phyloP scores from a whole-genome alignment of 2,329 filamentous ascomycete species.

The Aspergillus fumigatus region DNA sequence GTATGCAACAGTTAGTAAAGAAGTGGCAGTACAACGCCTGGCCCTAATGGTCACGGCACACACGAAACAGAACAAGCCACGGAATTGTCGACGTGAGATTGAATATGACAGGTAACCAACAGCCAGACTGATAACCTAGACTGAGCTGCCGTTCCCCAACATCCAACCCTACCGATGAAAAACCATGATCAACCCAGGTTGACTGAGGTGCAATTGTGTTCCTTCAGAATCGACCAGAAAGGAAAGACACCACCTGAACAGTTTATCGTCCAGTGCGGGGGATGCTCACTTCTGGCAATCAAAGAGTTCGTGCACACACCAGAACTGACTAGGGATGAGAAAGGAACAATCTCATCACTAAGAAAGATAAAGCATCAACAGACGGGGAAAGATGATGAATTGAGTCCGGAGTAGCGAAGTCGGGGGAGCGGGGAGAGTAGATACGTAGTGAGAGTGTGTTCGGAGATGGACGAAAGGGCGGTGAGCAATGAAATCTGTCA shows the following conservation, averaged over 20 bases:
- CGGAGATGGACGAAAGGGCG: neutral
- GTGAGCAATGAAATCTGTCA: neutral
- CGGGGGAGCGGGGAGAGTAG: conserved; percentile 4
- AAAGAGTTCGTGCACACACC: neutral
- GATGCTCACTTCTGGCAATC: neutral
- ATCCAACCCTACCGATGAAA: conserved; percentile 23
- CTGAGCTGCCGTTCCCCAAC: conserved; percentile 32
- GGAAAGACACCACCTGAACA: neutral
- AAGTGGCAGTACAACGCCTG: neutral
- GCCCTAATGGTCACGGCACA: neutral
- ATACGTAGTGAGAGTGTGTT: conserved; percentile 1
- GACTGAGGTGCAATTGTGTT: conserved; percentile 5
- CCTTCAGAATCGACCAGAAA: neutral
- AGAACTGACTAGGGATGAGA: neutral
- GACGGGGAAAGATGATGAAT: conserved; percentile 2
- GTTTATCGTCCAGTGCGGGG: neutral
- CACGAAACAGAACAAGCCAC: conserved; percentile 5
- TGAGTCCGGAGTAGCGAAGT: conserved; percentile 1
- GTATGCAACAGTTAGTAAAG: neutral
- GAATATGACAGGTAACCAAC: conserved; percentile 8
- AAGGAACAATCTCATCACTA: neutral
- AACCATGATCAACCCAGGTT: conserved; percentile 24
- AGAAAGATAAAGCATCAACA: neutral
- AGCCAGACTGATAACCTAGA: conserved; percentile 26
- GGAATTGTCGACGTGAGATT: neutral